Evolutionary conservation across 768 basidiomycete genomes (phyloP).

Genomic region (Calocera viscosa): DNA sequence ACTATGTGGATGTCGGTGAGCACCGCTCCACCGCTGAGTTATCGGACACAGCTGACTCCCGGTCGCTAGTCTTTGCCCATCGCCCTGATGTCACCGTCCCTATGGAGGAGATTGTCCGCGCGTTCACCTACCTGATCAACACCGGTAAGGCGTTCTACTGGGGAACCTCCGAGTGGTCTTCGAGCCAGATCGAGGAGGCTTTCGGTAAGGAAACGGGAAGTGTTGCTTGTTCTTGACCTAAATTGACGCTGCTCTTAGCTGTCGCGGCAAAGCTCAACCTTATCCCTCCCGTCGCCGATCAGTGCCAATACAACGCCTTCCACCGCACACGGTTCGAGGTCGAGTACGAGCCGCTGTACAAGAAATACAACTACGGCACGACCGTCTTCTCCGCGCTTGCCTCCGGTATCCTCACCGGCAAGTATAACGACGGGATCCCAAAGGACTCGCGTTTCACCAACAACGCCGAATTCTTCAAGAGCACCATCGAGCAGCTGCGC

Average conservation of each 20-base stretch:
- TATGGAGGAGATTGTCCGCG: conserved; percentile 64
- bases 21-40: background rate
- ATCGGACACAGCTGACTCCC: background rate
- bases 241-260: conserved; percentile 29
- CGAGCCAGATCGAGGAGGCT: conserved; percentile 54
- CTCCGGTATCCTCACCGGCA: conserved; percentile 13
- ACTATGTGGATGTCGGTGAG: conserved; percentile 55
- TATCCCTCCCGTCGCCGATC: conserved; percentile 60
- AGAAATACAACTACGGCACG: conserved; percentile 13
- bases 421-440: conserved; percentile 14
- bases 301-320: conserved; percentile 37
- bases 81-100: conserved; percentile 39
- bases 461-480: conserved; percentile 15
- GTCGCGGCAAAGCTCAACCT: conserved; percentile 49
- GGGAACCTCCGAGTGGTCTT: conserved; percentile 71
- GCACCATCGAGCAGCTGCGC: conserved; percentile 13
- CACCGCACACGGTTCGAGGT: conserved; percentile 10
- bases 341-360: conserved; percentile 13
- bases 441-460: conserved; percentile 14
- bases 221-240: background rate
- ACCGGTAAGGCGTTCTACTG: conserved; percentile 42
- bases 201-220: background rate
- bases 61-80: conserved; percentile 44
- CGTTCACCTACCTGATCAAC: conserved; percentile 67
- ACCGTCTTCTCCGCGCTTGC: conserved; percentile 15